Evolutionary conservation across 2,329 filamentous ascomycete species (phyloP), one percentile per base, ranked within the genome.

Genomic region (Stagonosporopsis cucurbitacearum): DNA sequence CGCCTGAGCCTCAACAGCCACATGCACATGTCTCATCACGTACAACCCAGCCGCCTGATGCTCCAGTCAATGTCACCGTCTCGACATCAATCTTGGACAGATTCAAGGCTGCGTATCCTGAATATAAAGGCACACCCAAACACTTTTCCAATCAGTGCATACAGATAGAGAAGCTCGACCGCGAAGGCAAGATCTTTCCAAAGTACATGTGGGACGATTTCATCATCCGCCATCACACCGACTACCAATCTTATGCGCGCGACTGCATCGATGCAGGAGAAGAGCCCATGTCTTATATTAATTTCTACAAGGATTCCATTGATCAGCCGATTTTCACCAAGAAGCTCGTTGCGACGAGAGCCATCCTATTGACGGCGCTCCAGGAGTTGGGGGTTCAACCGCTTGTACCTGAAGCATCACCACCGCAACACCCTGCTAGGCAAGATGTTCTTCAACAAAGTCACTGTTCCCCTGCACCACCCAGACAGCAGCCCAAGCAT

Each of bases 191-290:
- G 33, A 72, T 73, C 68, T 65, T 73, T 13, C 69, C 74, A 1
- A 75, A 69, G 36, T 75, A 65, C 59, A 69, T 72, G 33, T 77
- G 75, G 75, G 75, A 77, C 45, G 75, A 77, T 42, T 77, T 65
- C 50, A 68, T 77, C 32, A 68, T 76, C 23, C 67, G 74, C 15
- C 67, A 72, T 50, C 57, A 62, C 23, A 70, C 57, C 5, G 71
- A 76, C n/a, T 77, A 71, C 57, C 63, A 49, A 13, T 40, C 49
- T 1, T 75, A 76, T 23, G 57, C 42, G 0, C 20, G 54, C 8
- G 54, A 64, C 7, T 72, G 72, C 48, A 20, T 62, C 1, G 62
- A 69, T 2, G 50, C 57, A 6, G 70, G 69, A 15, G 63, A 68
- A 36, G 60, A 68, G 25, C 47, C 60, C 0, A 57, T 69, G 25